Evolutionary conservation across 2,329 filamentous ascomycete genomes (phyloP).

Genomic region (Zasmidium angulare): DNA sequence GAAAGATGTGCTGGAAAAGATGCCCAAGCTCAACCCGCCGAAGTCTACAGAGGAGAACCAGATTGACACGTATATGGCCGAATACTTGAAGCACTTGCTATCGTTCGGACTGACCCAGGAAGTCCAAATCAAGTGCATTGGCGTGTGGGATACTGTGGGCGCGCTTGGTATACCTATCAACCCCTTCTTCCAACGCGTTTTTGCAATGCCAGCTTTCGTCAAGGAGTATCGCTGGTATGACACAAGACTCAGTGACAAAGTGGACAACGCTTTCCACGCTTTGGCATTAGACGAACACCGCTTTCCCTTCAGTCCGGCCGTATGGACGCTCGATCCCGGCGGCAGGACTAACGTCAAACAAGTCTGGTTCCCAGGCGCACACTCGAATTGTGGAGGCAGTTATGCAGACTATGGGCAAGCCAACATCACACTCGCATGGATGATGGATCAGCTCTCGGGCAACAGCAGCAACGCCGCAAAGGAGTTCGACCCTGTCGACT

Average conservation of each 20-base stretch:
- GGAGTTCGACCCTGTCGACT: slow-evolving; percentile 29
- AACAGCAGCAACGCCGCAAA: slow-evolving; percentile 26
- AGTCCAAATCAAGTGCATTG: slow-evolving; percentile 40
- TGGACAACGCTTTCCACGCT: slow-evolving; percentile 58
- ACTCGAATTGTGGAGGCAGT: slow-evolving; percentile 55
- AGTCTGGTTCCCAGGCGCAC: slow-evolving; percentile 57
- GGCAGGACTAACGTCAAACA: slow-evolving; percentile 45
- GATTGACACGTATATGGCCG: slow-evolving; percentile 29
- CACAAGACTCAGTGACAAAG: slow-evolving; percentile 34
- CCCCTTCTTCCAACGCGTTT: slow-evolving; percentile 34
- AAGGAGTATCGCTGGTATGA: slow-evolving; percentile 37
- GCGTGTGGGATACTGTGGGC: slow-evolving; percentile 49
- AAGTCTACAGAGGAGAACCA: slow-evolving; percentile 16
- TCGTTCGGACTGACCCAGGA: slow-evolving; percentile 24
- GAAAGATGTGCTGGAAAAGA: slow-evolving; percentile 9
- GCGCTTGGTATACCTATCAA: slow-evolving; percentile 38
- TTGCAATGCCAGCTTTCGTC: slow-evolving; percentile 31
- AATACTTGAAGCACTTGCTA: slow-evolving; percentile 29
- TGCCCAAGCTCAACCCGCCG: slow-evolving; percentile 3
- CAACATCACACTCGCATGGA: slow-evolving; percentile 41
- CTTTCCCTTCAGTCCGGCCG: slow-evolving; percentile 51
- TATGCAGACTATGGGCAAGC: slow-evolving; percentile 36
- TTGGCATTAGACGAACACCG: slow-evolving; percentile 56
- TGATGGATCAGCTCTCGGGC: slow-evolving; percentile 42
- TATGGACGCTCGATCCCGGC: slow-evolving; percentile 43